Base-by-base conservation (phyloP, 2,329 filamentous ascomycete genomes). In the Cyphellophora attinorum region DNA sequence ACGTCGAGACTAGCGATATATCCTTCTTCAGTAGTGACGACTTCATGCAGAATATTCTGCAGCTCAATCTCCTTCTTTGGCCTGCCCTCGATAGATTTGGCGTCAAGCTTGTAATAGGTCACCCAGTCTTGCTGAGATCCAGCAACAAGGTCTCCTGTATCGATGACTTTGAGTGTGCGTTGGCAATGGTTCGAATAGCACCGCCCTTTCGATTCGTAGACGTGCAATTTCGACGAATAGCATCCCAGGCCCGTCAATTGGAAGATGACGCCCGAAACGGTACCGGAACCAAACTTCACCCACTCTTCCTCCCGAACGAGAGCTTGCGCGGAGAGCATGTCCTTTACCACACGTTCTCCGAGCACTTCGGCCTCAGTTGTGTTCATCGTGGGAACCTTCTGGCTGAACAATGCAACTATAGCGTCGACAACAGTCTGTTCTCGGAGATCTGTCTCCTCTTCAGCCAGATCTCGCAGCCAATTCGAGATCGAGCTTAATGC, bases 311-410 rank as follows among this genome's bases (percentile, higher is more conserved):
- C 89, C 11, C 80, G 79, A 4, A 93, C 67, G 19, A 98, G 64
- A 8, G 85, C 84, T 25, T 79, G 80, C 6, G 80, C 76, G 15
- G 74, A 70, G 45, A 89, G 74, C 84, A 98, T 91, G 30, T 79
- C 74, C 35, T 76, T 68, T 2, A 93, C 78, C 1, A 94, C 83
- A 27, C 76, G 76, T 39, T 75, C 73, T 42, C 84, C 85, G 33
- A 98, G 67, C 1, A 79, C 81, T 56, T 98, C 91, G 1, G 91
- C 91, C 65, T 98, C 93, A 5, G 89, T 88, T 27, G 91, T 89
- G 50, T 98, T 96, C 85, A 98, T 95, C 1, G 86, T 98, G 0
- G 91, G 88, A 1, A 98, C 86, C 58, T 95, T 96, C 60, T 84
- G 75, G 2, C 85, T 93, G 56, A 98, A 96, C 5, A 98, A 67